Evolutionary conservation across 352 stramenopile genomes (phyloP).

Genomic region (Pythium folliculosum): DNA sequence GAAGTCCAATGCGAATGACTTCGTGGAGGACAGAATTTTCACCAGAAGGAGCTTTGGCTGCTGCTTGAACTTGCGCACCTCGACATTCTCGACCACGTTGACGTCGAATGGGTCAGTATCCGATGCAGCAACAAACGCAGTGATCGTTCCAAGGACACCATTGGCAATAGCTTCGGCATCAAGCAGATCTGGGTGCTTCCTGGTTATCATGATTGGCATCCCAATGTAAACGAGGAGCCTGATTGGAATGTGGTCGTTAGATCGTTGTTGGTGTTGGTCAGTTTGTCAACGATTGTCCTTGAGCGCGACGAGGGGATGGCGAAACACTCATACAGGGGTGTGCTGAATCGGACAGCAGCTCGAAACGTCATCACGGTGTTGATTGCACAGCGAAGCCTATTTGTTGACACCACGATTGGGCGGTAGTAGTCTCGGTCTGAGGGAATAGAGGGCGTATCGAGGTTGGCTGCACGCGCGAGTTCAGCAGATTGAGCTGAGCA

Average conservation of each 20-base stretch:
- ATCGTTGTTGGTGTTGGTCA: constrained; percentile 6
- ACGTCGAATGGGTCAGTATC: neutral
- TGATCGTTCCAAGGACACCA: neutral
- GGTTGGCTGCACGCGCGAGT: constrained; percentile 1
- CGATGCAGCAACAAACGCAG: neutral
- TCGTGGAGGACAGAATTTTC: neutral
- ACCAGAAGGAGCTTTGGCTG: constrained; percentile 4
- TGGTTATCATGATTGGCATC: constrained; percentile 12
- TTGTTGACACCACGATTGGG: constrained; percentile 8
- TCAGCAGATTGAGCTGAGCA: neutral
- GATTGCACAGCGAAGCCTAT: constrained; percentile 6
- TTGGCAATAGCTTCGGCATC: constrained; percentile 10
- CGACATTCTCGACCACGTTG: neutral
- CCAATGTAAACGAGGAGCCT: constrained; percentile 3
- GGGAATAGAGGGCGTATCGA: neutral
- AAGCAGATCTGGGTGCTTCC: constrained; percentile 6
- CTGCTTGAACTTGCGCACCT: neutral
- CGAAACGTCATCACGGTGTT: constrained; percentile 8
- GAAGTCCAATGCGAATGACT: neutral
- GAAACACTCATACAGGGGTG: constrained; percentile 2
- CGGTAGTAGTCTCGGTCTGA: neutral
- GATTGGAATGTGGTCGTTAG: constrained; percentile 6
- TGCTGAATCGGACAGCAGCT: neutral
- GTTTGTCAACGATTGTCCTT: constrained; percentile 1
- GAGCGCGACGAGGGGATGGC: constrained; percentile 1